These are phyloP conservation scores for Plantago major DNA, from an alignment of 257 asterid genomes.

Conservation along the genomic window DNA sequence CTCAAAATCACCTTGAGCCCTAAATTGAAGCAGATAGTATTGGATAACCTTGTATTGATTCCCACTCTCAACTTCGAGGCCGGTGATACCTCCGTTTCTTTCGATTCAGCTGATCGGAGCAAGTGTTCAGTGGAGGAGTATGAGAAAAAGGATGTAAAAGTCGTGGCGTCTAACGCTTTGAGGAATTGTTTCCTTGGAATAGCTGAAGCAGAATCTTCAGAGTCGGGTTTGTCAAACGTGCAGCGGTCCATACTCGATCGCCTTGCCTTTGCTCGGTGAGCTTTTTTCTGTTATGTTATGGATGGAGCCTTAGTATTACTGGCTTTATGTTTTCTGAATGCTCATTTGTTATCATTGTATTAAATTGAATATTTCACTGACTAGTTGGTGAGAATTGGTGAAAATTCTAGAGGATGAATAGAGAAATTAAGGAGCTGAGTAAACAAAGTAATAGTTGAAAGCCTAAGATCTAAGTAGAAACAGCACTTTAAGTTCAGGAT, in stretches of 20 bases:
- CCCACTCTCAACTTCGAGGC: conserved; percentile 57
- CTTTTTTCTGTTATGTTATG: too few species aligned
- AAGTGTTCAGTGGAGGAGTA: conserved; percentile 26
- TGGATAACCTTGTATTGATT: conserved; percentile 63
- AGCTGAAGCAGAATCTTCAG: conserved; percentile 54
- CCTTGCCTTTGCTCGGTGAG: conserved; percentile 78
- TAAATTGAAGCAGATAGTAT: conserved; percentile 57
- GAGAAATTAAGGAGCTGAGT: background rate
- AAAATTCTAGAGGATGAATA: background rate
- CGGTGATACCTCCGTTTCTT: conserved; percentile 21
- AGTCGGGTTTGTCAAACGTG: conserved; percentile 30
- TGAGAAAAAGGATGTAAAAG: conserved; percentile 47
- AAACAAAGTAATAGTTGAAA: background rate
- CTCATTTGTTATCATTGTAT: too few species aligned
- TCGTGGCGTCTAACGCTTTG: conserved; percentile 62
- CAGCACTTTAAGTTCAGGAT: background rate
- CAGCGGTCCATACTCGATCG: conserved; percentile 66
- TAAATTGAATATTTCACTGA: too few species aligned
- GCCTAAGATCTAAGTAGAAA: background rate
- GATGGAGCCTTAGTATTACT: too few species aligned
- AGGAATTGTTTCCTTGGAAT: conserved; percentile 73
- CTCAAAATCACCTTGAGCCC: conserved; percentile 53
- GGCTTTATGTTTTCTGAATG: too few species aligned
- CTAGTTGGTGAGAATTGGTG: background rate
- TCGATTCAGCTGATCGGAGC: conserved; percentile 10